Conservation (phyloP, 371 early-diverging fungal genomes). For the Choanephora cucurbitarum region DNA sequence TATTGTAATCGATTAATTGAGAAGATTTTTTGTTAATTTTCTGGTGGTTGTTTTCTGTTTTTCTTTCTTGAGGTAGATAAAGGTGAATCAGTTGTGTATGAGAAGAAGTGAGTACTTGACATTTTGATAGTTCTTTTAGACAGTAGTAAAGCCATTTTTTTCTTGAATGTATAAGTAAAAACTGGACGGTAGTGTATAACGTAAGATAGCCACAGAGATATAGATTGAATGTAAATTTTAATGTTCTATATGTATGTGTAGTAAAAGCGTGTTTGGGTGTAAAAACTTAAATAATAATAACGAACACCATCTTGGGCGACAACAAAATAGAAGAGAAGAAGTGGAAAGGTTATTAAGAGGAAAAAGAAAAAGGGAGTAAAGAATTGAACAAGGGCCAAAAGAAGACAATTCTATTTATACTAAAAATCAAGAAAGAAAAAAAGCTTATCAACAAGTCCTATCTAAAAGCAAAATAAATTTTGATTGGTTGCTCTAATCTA, state of each 20-base stretch:
- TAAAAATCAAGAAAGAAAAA: too few species aligned
- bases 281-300: slow-evolving; percentile 19
- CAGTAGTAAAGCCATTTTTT: background rate
- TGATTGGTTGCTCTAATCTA: too few species aligned
- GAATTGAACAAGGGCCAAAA: too few species aligned
- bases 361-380: background rate
- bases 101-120: slow-evolving; percentile 20
- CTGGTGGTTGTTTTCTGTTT: slow-evolving; percentile 16
- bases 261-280: background rate
- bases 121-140: slow-evolving; percentile 7
- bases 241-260: slow-evolving; percentile 1
- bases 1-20: slow-evolving; percentile 9
- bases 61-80: background rate
- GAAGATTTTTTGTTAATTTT: slow-evolving; percentile 16
- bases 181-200: background rate
- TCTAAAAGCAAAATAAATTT: too few species aligned
- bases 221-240: slow-evolving; percentile 3
- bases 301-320: slow-evolving; percentile 19
- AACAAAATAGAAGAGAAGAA: background rate
- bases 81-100: slow-evolving; percentile 22
- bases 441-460: too few species aligned
- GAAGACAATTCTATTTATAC: too few species aligned
- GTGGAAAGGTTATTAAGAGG: background rate
- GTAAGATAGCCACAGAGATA: background rate
- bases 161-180: background rate